phyloP scores from a whole-genome alignment of 2,329 filamentous ascomycete species.

The Trichoderma sp. region DNA sequence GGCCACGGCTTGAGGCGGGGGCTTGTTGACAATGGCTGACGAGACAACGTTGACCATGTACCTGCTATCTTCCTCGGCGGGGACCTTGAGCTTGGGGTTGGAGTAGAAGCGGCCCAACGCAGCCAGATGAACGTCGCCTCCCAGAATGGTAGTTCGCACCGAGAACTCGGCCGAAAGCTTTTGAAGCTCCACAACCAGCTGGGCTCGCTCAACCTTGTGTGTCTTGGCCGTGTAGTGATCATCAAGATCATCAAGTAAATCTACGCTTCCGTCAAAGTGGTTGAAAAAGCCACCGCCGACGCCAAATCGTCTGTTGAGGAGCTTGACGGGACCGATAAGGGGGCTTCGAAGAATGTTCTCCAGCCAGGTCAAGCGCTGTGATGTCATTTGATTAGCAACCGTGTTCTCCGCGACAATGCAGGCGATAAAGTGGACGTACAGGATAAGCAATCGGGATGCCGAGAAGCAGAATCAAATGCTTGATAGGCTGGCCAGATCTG shows the following conservation, averaged over 20 bases:
- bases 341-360: conserved; percentile 89
- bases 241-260: conserved; percentile 88
- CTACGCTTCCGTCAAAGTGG: conserved; percentile 88
- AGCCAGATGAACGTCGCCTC: conserved; percentile 90
- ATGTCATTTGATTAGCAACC: background rate
- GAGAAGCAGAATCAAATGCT: conserved; percentile 81
- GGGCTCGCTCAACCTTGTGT: conserved; percentile 83
- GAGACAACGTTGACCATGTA: conserved; percentile 96
- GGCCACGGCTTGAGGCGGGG: conserved; percentile 80
- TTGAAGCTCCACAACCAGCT: conserved; percentile 78
- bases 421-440: conserved; percentile 46
- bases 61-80: conserved; percentile 78
- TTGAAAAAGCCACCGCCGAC: conserved; percentile 85
- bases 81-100: conserved; percentile 73
- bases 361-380: conserved; percentile 83
- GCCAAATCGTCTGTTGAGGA: conserved; percentile 88
- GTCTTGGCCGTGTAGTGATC: conserved; percentile 94
- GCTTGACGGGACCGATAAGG: conserved; percentile 81
- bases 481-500: conserved; percentile 70
- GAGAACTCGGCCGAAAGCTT: conserved; percentile 81
- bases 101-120: conserved; percentile 94
- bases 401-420: too few relatives aligned
- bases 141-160: conserved; percentile 84
- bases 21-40: conserved; percentile 94
- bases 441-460: conserved; percentile 87